Evolutionary conservation across 306 rosid species (phyloP).

Genomic region (Vachellia pachyceras): DNA sequence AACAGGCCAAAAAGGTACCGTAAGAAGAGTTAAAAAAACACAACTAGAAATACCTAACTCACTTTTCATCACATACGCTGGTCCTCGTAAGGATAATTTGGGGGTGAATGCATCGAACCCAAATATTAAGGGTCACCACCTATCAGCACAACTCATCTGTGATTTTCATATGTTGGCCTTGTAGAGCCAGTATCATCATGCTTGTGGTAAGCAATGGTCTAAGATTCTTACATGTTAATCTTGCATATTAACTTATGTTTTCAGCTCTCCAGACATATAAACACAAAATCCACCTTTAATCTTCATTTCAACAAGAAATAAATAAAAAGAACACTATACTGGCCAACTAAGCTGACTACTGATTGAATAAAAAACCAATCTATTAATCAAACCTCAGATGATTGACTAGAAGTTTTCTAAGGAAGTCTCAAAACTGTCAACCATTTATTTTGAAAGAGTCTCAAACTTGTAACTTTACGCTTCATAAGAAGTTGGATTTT

Average conservation of each 20-base stretch:
- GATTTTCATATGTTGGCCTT: background rate
- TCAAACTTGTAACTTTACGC: background rate
- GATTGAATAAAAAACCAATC: background rate
- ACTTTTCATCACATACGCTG: background rate
- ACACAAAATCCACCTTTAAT: conserved; percentile 14
- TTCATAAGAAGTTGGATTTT: background rate
- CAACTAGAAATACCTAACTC: background rate
- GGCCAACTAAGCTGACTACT: background rate
- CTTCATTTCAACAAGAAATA: background rate
- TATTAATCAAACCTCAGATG: background rate
- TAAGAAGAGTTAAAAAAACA: background rate
- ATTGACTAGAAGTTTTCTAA: background rate
- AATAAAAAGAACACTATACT: background rate
- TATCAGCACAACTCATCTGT: background rate
- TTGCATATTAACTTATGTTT: background rate
- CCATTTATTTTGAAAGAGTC: background rate
- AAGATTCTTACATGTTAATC: conserved; percentile 6
- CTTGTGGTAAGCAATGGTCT: background rate
- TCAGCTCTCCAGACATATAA: background rate
- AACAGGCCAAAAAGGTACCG: background rate
- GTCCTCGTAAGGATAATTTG: background rate
- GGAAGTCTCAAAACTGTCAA: background rate
- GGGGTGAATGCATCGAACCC: background rate
- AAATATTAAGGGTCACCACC: background rate
- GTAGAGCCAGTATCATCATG: background rate